These are phyloP conservation scores for Cercospora canescens DNA, from an alignment of 2,329 filamentous ascomycete genomes.

Conservation along the genomic window DNA sequence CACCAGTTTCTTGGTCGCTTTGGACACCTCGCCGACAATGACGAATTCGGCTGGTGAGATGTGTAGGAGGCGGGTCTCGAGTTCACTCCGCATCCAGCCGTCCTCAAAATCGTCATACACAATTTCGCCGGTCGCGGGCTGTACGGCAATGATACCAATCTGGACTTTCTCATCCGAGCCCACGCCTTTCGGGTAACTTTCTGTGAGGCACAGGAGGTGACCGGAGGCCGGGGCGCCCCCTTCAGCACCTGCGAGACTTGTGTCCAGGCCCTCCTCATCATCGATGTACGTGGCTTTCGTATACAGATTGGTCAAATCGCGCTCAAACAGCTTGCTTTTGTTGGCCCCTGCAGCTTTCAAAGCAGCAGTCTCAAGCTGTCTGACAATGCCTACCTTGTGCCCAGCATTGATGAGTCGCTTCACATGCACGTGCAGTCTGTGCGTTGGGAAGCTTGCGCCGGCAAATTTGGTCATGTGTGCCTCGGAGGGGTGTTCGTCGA, in stretches of 20 bases:
- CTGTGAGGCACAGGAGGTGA: conserved; percentile 91
- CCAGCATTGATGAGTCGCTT: conserved; percentile 90
- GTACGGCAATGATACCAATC: conserved; percentile 88
- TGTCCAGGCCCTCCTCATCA: conserved; percentile 77
- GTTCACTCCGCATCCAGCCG: conserved; percentile 94
- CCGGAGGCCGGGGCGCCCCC: conserved; percentile 65
- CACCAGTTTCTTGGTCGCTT: conserved; percentile 88
- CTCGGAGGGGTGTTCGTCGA: conserved; percentile 91
- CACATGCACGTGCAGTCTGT: conserved; percentile 87
- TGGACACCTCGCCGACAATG: conserved; percentile 86
- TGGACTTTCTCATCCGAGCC: conserved; percentile 92
- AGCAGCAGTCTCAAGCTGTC: conserved; percentile 92
- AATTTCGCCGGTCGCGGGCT: conserved; percentile 92
- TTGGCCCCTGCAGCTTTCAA: conserved; percentile 95
- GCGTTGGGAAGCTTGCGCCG: conserved; percentile 91
- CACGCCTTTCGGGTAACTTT: conserved; percentile 73
- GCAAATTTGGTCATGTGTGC: conserved; percentile 90
- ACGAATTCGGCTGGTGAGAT: conserved; percentile 95
- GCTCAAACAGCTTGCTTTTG: conserved; percentile 84
- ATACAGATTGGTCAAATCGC: conserved; percentile 93
- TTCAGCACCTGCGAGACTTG: conserved; percentile 54
- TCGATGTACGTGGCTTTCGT: conserved; percentile 98
- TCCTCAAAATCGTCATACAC: conserved; percentile 96
- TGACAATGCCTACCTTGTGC: conserved; percentile 92
- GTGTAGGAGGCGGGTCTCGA: conserved; percentile 92